phyloP scores from a whole-genome alignment of 177 flowering plant species.

The Tripterygium wilfordii region DNA sequence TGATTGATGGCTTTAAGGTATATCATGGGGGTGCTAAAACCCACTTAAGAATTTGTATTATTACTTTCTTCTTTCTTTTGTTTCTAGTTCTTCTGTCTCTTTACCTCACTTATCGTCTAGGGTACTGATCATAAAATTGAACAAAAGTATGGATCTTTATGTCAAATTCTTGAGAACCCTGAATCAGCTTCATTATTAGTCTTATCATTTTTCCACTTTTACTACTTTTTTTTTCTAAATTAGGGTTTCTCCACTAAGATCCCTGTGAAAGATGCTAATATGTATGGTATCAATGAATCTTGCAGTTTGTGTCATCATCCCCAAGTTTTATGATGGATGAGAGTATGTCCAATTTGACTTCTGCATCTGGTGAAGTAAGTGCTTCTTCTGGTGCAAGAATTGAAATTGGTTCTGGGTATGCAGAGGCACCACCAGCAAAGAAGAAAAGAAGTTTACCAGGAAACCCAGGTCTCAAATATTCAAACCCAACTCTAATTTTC shows the following conservation, averaged over 20 bases:
- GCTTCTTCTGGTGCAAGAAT: slow-evolving; percentile 23
- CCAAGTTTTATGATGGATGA: slow-evolving; percentile 26
- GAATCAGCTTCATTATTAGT: not conserved
- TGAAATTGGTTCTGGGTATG: slow-evolving; percentile 13
- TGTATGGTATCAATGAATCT: not conserved
- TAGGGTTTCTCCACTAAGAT: slow-evolving; percentile 17
- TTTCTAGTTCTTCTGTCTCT: no score
- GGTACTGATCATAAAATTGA: no score
- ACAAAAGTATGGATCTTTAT: no score
- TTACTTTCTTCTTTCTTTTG: no score
- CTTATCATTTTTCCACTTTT: not conserved
- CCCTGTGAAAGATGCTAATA: no score
- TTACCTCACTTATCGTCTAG: no score
- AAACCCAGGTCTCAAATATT: no score
- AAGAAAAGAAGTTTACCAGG: slow-evolving; percentile 6
- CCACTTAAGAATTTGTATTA: no score
- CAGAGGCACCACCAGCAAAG: slow-evolving; percentile 6
- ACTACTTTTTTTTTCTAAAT: slow-evolving; percentile 1
- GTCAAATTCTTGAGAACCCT: no score
- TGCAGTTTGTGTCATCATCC: slow-evolving; percentile 1
- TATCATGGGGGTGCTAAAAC: no score
- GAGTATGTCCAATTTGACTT: slow-evolving; percentile 39
- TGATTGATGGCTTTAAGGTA: no score
- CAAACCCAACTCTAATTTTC: no score
- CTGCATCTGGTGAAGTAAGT: slow-evolving; percentile 34